phyloP scores from a whole-genome alignment of 176 grass and related monocot species.

The Oryza punctata region DNA sequence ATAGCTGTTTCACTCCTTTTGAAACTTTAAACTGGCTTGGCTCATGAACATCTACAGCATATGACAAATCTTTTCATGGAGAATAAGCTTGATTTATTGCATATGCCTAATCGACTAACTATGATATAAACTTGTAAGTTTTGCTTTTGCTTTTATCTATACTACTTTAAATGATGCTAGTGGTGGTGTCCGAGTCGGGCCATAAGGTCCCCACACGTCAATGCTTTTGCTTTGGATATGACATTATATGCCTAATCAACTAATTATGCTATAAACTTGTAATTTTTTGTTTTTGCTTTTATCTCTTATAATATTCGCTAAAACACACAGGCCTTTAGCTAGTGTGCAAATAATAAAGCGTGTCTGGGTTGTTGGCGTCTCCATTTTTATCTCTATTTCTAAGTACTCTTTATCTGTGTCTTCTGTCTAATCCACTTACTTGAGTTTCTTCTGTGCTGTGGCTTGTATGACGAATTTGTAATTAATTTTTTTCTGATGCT shows the following conservation, averaged over 20 bases:
- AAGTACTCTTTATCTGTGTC: not conserved
- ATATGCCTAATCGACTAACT: too few relatives aligned
- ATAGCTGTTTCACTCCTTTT: not conserved
- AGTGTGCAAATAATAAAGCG: not conserved
- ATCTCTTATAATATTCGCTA: too few relatives aligned
- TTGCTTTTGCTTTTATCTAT: too few relatives aligned
- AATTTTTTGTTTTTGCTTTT: too few relatives aligned
- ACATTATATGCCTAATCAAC: too few relatives aligned
- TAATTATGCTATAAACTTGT: too few relatives aligned
- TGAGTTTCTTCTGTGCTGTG: not conserved
- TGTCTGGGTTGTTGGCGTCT: not conserved
- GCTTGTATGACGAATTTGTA: not conserved
- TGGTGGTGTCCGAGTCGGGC: too few relatives aligned
- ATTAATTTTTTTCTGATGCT: slow-evolving; percentile 14
- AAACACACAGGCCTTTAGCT: too few relatives aligned
- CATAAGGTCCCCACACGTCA: too few relatives aligned
- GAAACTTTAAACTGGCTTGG: not conserved
- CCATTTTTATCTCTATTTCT: not conserved
- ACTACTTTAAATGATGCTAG: too few relatives aligned
- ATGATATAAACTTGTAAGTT: too few relatives aligned
- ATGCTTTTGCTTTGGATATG: too few relatives aligned
- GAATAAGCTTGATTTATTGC: slow-evolving; percentile 22
- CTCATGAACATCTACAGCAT: not conserved
- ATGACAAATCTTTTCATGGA: not conserved
- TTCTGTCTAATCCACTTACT: not conserved